Evolutionary conservation across 768 basidiomycete genomes (phyloP).

Genomic region (Hypsizygus marmoreus): DNA sequence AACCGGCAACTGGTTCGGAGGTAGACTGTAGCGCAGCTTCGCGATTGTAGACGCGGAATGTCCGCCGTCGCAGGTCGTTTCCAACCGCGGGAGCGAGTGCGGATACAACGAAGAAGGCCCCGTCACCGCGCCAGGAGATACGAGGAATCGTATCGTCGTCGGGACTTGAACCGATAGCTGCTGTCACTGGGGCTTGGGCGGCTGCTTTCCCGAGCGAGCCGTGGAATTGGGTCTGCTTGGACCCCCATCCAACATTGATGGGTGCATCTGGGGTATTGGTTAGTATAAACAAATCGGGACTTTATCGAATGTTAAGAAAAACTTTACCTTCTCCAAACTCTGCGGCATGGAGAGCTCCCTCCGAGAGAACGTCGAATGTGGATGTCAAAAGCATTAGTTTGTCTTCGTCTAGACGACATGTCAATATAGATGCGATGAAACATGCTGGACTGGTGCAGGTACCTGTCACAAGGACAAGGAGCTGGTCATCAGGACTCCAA

Average conservation of each 20-base stretch:
- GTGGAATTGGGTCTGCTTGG: constrained; percentile 95
- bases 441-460: constrained; percentile 9
- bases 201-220: constrained; percentile 90
- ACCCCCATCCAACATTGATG: constrained; percentile 98
- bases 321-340: constrained; percentile 84
- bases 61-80: constrained; percentile 44
- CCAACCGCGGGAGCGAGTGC: constrained; percentile 52
- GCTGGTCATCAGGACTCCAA: constrained; percentile 92
- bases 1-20: constrained; percentile 77
- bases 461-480: constrained; percentile 85
- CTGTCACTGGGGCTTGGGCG: constrained; percentile 52
- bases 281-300: constrained; percentile 7
- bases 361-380: constrained; percentile 86
- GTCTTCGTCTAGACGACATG: constrained; percentile 52
- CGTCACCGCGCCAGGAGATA: constrained; percentile 95
- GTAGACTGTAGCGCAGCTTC: constrained; percentile 79
- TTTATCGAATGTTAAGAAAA: background rate
- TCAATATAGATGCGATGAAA: background rate
- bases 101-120: constrained; percentile 84
- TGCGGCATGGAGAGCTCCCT: constrained; percentile 65
- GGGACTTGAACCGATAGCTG: constrained; percentile 53
- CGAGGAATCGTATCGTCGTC: constrained; percentile 73
- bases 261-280: constrained; percentile 89
- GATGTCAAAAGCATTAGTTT: constrained; percentile 89
- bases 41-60: constrained; percentile 75